Base-by-base conservation (phyloP, 306 rosid species). In the Quillaja saponaria region DNA sequence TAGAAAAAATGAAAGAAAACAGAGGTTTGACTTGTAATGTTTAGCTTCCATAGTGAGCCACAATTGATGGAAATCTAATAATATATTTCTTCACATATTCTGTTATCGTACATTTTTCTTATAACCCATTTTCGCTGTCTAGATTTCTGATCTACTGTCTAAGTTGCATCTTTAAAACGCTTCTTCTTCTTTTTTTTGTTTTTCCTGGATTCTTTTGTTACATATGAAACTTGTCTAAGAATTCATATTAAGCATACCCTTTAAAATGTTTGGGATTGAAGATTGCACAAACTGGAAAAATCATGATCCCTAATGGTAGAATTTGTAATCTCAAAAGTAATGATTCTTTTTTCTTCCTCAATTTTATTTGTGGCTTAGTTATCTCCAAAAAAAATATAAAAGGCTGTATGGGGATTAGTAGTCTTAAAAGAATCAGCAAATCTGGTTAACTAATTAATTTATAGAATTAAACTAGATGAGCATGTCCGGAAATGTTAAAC, bases 21-120 rank as follows among this genome's bases (percentile, higher is more conserved):
- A 13, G 60, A 68, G 61, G 58, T 79, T 77, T 72, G 75, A 37
- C 71, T 69, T 76, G 31, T 53, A 40, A 45, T 61, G 71, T 14
- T 15, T 41, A 31, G 31, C 44, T 21, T 18, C 38, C 19, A 34
- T 38, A 34, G 64, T 40, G 66, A 10, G 18, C 33, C 45, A 21
- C 44, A 14, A 56, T 9, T 18, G 45, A 35, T 28, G 62, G 50
- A 58, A 48, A 20, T 57, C 56, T 35, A 4, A 44, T 56, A 10
- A 55, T 55, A 48, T 13, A 10, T 44, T 17, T 68, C 20, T 72
- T 61, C 44, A 28, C 61, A 35, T 14, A 56, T 66, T 65, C 60
- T 52, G 51, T n/a, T 58, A 14, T 45, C 59, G 25, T 54, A 5
- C 50, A 39, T 67, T 55, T 57, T 68, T 35, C 25, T 49, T 17